These are phyloP conservation scores for Cetraspora pellucida DNA, from an alignment of 192 early-diverging fungal species.

Conservation along the genomic window DNA sequence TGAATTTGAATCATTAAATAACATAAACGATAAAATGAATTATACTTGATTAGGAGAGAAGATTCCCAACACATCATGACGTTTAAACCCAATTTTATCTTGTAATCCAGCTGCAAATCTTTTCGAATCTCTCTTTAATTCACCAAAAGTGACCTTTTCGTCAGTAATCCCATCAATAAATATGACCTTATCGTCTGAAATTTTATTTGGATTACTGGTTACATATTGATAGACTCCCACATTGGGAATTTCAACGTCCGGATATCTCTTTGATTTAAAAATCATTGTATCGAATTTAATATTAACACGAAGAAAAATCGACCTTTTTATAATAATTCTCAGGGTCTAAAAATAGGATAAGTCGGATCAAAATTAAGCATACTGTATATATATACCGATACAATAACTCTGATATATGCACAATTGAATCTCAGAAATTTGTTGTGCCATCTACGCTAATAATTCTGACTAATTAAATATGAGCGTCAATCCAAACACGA, in stretches of 20 bases:
- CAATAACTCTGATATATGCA: too few species aligned
- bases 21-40: neutral
- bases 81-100: constrained; percentile 58
- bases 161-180: constrained; percentile 48
- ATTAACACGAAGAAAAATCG: too few species aligned
- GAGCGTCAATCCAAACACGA: too few species aligned
- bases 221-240: constrained; percentile 49
- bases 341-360: too few species aligned
- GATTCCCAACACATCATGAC: constrained; percentile 70
- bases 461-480: too few species aligned
- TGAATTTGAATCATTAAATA: neutral
- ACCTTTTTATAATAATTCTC: too few species aligned
- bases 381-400: too few species aligned
- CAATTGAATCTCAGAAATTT: too few species aligned
- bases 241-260: constrained; percentile 46
- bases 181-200: constrained; percentile 40
- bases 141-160: constrained; percentile 44
- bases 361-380: too few species aligned
- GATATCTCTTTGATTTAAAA: constrained; percentile 42
- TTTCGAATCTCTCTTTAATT: constrained; percentile 41
- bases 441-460: too few species aligned
- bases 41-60: constrained; percentile 69
- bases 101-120: constrained; percentile 53
- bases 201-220: constrained; percentile 44
- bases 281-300: too few species aligned